These are phyloP conservation scores for Colletotrichum tropicicola DNA, from an alignment of 2,329 filamentous ascomycete species.

Conservation along the genomic window DNA sequence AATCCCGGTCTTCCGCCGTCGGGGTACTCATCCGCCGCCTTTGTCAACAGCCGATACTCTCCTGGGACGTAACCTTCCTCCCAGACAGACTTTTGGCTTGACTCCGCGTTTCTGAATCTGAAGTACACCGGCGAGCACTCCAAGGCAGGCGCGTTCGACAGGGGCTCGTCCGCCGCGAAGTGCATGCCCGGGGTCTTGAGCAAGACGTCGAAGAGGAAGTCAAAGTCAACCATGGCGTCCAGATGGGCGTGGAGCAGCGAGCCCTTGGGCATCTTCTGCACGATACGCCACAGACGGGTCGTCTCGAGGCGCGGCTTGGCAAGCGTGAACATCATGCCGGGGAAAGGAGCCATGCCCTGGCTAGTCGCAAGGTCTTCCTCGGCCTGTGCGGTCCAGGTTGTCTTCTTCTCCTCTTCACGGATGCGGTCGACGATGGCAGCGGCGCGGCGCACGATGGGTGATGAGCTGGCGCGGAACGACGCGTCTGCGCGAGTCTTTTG, in stretches of 20 bases:
- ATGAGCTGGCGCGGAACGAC: constrained; percentile 73
- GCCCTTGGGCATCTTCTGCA: constrained; percentile 84
- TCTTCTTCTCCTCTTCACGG: constrained; percentile 75
- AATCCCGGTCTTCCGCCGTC: constrained; percentile 73
- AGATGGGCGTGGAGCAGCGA: constrained; percentile 81
- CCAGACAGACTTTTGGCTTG: constrained; percentile 62
- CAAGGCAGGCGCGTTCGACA: constrained; percentile 60
- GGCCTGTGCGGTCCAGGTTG: constrained; percentile 75
- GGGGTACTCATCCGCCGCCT: constrained; percentile 75
- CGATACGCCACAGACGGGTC: constrained; percentile 81
- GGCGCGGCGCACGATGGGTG: constrained; percentile 76
- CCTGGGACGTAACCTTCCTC: constrained; percentile 63
- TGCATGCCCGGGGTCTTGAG: constrained; percentile 75
- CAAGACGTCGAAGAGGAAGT: constrained; percentile 74
- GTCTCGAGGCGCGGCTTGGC: constrained; percentile 80
- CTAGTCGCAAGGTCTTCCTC: constrained; percentile 69
- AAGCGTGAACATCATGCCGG: constrained; percentile 85
- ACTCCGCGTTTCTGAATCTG: constrained; percentile 54
- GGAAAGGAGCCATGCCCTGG: constrained; percentile 68
- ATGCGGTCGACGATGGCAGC: constrained; percentile 79
- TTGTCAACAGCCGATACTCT: constrained; percentile 59
- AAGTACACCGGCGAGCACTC: constrained; percentile 66
- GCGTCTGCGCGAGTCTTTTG: constrained; percentile 80
- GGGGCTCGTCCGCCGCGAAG: constrained; percentile 61
- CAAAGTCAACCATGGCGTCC: constrained; percentile 83